Conservation (phyloP, 1,284 basidiomycete species). For the Chiua sp. region DNA sequence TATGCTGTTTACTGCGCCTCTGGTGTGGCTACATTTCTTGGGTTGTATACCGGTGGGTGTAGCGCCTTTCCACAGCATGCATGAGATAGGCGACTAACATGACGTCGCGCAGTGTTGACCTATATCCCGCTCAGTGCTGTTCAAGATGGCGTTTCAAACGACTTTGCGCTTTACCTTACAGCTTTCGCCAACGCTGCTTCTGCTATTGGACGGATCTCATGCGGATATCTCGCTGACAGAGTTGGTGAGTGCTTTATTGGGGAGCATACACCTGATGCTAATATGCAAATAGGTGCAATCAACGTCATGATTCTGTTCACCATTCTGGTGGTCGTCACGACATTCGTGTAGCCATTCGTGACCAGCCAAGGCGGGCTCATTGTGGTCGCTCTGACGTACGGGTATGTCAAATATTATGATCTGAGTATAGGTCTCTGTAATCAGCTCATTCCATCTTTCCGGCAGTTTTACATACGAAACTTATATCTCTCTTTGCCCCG, state of each 20-base stretch:
- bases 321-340: slow-evolving; percentile 42
- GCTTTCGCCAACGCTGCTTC: slow-evolving; percentile 54
- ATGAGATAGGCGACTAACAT: slow-evolving; percentile 9
- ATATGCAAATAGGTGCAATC: slow-evolving; percentile 38
- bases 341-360: slow-evolving; percentile 52
- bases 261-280: not conserved
- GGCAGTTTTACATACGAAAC: slow-evolving; percentile 59
- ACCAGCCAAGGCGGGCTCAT: slow-evolving; percentile 38
- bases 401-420: slow-evolving; percentile 34
- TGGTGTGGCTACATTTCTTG: slow-evolving; percentile 55
- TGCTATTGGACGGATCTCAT: slow-evolving; percentile 45
- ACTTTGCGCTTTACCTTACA: slow-evolving; percentile 51
- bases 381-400: slow-evolving; percentile 49
- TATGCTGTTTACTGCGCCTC: slow-evolving; percentile 48
- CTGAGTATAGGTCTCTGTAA: not conserved
- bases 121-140: slow-evolving; percentile 52
- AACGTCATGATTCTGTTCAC: slow-evolving; percentile 51
- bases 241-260: slow-evolving; percentile 38
- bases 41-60: slow-evolving; percentile 60
- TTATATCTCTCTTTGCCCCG: slow-evolving; percentile 57
- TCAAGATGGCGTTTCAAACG: slow-evolving; percentile 39
- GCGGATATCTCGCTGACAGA: slow-evolving; percentile 46
- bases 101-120: slow-evolving; percentile 44
- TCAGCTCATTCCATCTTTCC: slow-evolving; percentile 35
- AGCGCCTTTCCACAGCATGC: not conserved